Evolutionary conservation across 345 rosid species (phyloP), one percentile per base, ranked within the genome.

Genomic region (Arabidopsis thaliana): DNA sequence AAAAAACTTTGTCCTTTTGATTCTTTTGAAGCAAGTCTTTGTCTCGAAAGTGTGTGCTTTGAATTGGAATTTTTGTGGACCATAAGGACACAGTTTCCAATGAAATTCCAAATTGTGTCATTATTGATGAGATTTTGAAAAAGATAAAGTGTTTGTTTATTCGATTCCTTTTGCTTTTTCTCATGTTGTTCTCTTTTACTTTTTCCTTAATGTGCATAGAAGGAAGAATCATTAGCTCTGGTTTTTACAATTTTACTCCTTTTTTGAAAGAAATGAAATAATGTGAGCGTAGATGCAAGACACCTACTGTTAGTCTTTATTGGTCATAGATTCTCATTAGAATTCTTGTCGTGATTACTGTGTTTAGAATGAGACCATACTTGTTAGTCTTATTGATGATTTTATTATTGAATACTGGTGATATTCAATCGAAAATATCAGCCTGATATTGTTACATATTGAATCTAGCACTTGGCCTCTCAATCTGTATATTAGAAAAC

Each of bases 61-160:
- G 88, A 87, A 85, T 81, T 80, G 81, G 87, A 81, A 83, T 81
- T 76, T 44, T 78, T 76, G 76, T 77, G 80, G 80, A 77, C 76
- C 75, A 16, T 53, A 30, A 69, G 8, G 37, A 23, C 67, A 14
- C 3, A 64, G 71, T 65, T 72, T 71, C 72, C 77, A 8, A 71
- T 71, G 50, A 33, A 77, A 65, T 71, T 58, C 75, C 66, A 70
- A 76, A 61, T 65, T 76, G 55, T 71, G 57, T 64, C 80, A 69
- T 65, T 65, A 77, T 77, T 77, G 67, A 20, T 70, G 53, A 77
- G 59, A 36, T 46, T 40, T 57, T 72, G 46, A 59, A 40, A 78
- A 71, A 65, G 58, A 13, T 4, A 70, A 65, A 72, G 73, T 32
- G 49, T 22, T 61, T 58, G 2, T 65, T 71, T 65, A 61, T 56